Evolutionary conservation across 306 rosid genomes (phyloP).

Genomic region (Malus orientalis): DNA sequence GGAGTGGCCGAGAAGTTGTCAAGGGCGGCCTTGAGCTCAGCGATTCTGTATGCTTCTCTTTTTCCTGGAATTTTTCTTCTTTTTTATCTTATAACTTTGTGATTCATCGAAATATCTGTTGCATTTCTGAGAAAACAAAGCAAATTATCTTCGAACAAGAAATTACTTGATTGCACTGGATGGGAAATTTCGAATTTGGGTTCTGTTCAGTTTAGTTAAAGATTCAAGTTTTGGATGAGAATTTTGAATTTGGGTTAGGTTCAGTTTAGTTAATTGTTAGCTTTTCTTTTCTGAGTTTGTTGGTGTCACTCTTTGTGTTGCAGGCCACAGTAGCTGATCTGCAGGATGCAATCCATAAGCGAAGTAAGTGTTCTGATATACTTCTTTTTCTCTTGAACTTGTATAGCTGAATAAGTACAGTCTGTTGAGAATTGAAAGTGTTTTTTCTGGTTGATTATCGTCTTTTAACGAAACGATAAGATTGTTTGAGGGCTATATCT

Average conservation of each 20-base stretch:
- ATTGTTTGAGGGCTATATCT: neutral
- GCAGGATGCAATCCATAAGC: slow-evolving; percentile 71
- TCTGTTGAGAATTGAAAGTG: neutral
- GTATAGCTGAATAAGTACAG: neutral
- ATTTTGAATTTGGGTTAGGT: neutral
- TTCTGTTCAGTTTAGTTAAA: neutral
- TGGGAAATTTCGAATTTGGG: neutral
- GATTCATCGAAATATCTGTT: neutral
- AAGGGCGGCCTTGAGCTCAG: slow-evolving; percentile 74
- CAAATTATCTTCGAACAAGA: neutral
- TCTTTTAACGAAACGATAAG: neutral
- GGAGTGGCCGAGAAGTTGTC: slow-evolving; percentile 73
- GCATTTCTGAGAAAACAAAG: neutral
- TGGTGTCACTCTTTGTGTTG: slow-evolving; percentile 12
- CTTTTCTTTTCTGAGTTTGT: slow-evolving; percentile 15
- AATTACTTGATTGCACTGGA: neutral
- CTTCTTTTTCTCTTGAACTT: slow-evolving; percentile 1
- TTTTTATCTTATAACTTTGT: neutral
- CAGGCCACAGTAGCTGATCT: slow-evolving; percentile 96
- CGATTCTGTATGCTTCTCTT: slow-evolving; percentile 54
- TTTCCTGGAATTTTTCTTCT: neutral
- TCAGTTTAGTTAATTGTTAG: neutral
- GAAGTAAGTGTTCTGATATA: slow-evolving; percentile 49
- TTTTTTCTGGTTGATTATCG: neutral
- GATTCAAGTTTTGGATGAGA: neutral